Evolutionary conservation across 2,329 filamentous ascomycete genomes (phyloP), one percentile per base, ranked within the genome.

Genomic region (Pseudogymnoascus sp.): DNA sequence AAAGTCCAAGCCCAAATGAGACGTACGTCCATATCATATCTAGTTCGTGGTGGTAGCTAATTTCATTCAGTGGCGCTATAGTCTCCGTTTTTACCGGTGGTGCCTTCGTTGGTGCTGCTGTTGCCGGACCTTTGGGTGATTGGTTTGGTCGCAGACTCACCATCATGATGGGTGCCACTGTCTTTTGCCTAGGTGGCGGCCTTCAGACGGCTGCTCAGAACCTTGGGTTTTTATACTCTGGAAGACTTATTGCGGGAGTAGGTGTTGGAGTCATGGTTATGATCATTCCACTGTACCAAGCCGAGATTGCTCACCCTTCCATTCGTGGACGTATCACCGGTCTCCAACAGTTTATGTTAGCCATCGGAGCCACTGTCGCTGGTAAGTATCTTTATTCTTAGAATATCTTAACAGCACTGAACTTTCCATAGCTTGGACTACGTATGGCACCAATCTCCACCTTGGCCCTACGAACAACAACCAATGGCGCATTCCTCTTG

Each of bases 41-140:
- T n/a, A 37, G 36, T 16, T 14, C 59, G 25, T 50, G 14, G 25
- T 53, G 5, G 31, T 36, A 16, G 36, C 36, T 37, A 85, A 37
- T 37, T 37, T 14, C n/a, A 14, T 37, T 14, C 12, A 37, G 79
- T 23, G 88, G 87, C 62, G 82, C 87, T 1, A 86, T 90, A 0
- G 89, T 91, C 1, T 89, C 87, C 4, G 79, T 90, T 62, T 91
- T 91, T 73, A 91, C 89, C 0, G 86, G 81, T 3, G 84, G 88
- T 40, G 3, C 68, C 18, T 69, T 69, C 21, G 72, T 73, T 25
- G 80, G 80, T 8, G 89, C 88, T 18, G 90, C 90, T 75, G 82
- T 89, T 67, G 89, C 89, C 10, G 85, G 89, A 28, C 77, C 78
- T 28, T 76, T 85, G 16, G 88, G 85, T 28, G 89, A 88, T 63